Percentiles rank a stretch among this genome's conserved stretches.
phyloP scores from a whole-genome alignment of 2,329 filamentous ascomycete species.

The Monascus ruber region DNA sequence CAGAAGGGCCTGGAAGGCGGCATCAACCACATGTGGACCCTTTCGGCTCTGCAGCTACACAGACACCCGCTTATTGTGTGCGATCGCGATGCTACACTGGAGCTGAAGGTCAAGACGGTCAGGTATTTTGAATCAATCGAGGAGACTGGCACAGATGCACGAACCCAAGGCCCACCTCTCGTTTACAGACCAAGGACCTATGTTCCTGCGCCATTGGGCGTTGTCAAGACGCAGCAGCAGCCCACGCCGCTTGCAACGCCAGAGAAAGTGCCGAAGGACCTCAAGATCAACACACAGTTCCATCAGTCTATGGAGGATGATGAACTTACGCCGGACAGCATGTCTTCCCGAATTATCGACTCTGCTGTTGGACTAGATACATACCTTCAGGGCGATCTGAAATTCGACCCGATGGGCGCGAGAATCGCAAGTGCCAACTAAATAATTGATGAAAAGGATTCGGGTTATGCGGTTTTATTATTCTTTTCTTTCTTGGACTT shows the following conservation, averaged over 20 bases:
- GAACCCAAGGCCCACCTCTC: constrained; percentile 32
- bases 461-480: no score
- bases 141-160: constrained; percentile 44
- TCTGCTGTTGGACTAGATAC: constrained; percentile 34
- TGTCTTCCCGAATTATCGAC: constrained; percentile 37
- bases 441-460: neutral
- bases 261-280: constrained; percentile 25
- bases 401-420: constrained; percentile 34
- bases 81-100: constrained; percentile 66
- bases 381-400: constrained; percentile 28
- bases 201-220: constrained; percentile 17
- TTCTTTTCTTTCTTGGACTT: no score
- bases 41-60: constrained; percentile 70
- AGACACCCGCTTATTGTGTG: constrained; percentile 72
- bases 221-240: constrained; percentile 13
- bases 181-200: constrained; percentile 29
- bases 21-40: constrained; percentile 84
- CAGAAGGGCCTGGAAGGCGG: constrained; percentile 72
- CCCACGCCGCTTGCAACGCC: constrained; percentile 17
- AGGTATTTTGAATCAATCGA: constrained; percentile 65
- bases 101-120: constrained; percentile 63
- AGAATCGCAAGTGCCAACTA: constrained; percentile 15
- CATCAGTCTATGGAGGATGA: constrained; percentile 27
- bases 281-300: constrained; percentile 35
- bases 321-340: constrained; percentile 38